A percentile compares a stretch with the other conserved stretches of the same genome.
These are phyloP conservation scores for Kurtzmaniella quercitrusa DNA, from an alignment of 1,139 yeast species.

Conservation along the genomic window DNA sequence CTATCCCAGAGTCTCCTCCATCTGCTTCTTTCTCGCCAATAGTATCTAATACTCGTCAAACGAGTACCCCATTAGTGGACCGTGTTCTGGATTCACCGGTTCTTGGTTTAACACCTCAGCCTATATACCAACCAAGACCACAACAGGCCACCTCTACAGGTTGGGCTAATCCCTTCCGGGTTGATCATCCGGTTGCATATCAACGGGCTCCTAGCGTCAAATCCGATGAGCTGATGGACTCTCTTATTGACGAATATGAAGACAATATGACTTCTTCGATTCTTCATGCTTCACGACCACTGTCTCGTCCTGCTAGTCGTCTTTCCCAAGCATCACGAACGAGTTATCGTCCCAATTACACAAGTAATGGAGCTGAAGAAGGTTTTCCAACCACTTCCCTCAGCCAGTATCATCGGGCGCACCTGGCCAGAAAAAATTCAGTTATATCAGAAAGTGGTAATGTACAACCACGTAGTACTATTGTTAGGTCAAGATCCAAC, in stretches of 20 bases:
- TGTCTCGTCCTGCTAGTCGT: conserved; percentile 21
- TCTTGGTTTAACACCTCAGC: conserved; percentile 7
- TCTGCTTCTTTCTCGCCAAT: conserved; percentile 41
- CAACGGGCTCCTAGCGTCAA: conserved; percentile 8
- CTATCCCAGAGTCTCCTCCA: conserved; percentile 46
- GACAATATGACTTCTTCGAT: conserved; percentile 33
- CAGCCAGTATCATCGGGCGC: conserved; percentile 31
- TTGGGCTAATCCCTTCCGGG: conserved; percentile 4
- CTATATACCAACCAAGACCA: background rate
- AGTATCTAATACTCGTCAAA: conserved; percentile 12
- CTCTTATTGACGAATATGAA: conserved; percentile 51
- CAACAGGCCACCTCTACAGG: background rate
- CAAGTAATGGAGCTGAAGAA: conserved; percentile 9
- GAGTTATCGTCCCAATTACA: conserved; percentile 9
- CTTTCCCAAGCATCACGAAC: conserved; percentile 5
- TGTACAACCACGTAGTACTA: conserved; percentile 32
- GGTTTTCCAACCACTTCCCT: conserved; percentile 35
- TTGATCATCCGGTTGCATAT: conserved; percentile 1
- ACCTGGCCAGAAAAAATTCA: conserved; percentile 10
- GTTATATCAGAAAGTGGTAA: conserved; percentile 7
- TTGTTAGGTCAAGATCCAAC: conserved; percentile 22
- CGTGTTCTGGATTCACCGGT: conserved; percentile 3
- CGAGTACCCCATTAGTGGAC: conserved; percentile 7
- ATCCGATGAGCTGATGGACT: conserved; percentile 48
- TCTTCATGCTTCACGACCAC: conserved; percentile 23